Evolutionary conservation across 257 asterid species (phyloP).

Genomic region (Gardenia jasminoides): DNA sequence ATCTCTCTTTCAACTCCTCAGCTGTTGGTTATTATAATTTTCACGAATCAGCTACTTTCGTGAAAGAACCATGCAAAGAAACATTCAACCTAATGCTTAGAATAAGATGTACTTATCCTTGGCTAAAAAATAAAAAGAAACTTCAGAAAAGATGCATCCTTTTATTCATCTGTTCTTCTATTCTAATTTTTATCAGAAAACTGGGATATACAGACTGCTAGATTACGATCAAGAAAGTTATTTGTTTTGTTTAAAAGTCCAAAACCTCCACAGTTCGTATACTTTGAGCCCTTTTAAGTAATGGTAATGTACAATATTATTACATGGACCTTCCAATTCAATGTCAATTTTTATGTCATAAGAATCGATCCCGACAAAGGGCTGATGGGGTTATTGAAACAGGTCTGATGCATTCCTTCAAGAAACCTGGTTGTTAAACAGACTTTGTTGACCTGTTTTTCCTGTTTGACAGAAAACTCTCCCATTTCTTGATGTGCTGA

Average conservation of each 20-base stretch:
- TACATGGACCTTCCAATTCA: not conserved
- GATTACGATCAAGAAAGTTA: not conserved
- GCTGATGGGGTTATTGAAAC: not conserved
- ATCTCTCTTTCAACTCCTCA: not conserved
- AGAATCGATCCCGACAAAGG: not conserved
- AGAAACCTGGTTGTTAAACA: conserved; percentile 26
- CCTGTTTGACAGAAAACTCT: conserved; percentile 10
- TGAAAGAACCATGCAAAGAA: not conserved
- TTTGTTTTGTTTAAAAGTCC: not conserved
- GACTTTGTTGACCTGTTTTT: conserved; percentile 19
- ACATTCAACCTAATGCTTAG: not conserved
- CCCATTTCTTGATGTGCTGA: not conserved
- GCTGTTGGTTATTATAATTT: not conserved
- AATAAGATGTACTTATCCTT: not conserved
- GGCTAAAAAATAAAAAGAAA: not conserved
- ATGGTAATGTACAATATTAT: not conserved
- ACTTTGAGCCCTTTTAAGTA: not conserved
- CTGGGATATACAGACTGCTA: too few species aligned
- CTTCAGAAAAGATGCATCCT: not conserved
- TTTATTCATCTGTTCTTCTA: not conserved
- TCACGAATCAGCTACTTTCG: not conserved
- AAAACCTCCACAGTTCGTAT: not conserved
- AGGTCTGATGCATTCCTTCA: not conserved
- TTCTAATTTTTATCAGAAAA: not conserved
- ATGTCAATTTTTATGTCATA: not conserved